Conservation (phyloP, 768 basidiomycete species). For the Leucogyrophana mollusca region DNA sequence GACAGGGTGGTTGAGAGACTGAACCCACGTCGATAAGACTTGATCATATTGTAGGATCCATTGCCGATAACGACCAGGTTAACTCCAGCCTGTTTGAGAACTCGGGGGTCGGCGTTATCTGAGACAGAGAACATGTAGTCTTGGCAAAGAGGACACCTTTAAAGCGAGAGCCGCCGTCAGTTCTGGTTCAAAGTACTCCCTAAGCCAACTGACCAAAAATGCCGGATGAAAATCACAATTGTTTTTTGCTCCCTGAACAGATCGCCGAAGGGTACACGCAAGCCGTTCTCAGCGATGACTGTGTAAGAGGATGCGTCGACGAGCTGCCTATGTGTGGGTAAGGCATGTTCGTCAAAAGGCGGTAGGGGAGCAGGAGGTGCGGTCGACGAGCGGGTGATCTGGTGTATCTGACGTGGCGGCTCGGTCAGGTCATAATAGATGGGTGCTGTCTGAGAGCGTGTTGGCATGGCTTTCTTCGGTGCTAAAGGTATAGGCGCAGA, state of each 20-base stretch:
- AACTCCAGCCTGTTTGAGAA: slow-evolving; percentile 48
- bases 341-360: slow-evolving; percentile 41
- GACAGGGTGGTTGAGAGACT: slow-evolving; percentile 1
- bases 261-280: slow-evolving; percentile 65
- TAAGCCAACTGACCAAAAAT: slow-evolving; percentile 62
- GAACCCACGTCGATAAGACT: slow-evolving; percentile 63
- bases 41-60: slow-evolving; percentile 74
- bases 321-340: slow-evolving; percentile 58
- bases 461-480: slow-evolving; percentile 13
- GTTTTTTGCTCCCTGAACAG: slow-evolving; percentile 59
- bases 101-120: slow-evolving; percentile 44
- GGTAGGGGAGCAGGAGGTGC: slow-evolving; percentile 10
- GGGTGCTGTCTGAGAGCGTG: slow-evolving; percentile 20
- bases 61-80: slow-evolving; percentile 76
- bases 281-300: slow-evolving; percentile 67
- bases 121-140: slow-evolving; percentile 80
- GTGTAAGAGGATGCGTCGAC: slow-evolving; percentile 57
- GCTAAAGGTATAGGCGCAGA: slow-evolving; percentile 8
- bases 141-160: slow-evolving; percentile 77
- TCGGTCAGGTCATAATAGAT: slow-evolving; percentile 6
- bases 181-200: slow-evolving; percentile 3
- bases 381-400: slow-evolving; percentile 14
- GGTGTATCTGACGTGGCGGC: slow-evolving; percentile 3
- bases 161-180: slow-evolving; percentile 1
- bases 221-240: slow-evolving; percentile 82